Base-by-base conservation (phyloP, 192 early-diverging fungal genomes). In the Glomus cerebriforme region DNA sequence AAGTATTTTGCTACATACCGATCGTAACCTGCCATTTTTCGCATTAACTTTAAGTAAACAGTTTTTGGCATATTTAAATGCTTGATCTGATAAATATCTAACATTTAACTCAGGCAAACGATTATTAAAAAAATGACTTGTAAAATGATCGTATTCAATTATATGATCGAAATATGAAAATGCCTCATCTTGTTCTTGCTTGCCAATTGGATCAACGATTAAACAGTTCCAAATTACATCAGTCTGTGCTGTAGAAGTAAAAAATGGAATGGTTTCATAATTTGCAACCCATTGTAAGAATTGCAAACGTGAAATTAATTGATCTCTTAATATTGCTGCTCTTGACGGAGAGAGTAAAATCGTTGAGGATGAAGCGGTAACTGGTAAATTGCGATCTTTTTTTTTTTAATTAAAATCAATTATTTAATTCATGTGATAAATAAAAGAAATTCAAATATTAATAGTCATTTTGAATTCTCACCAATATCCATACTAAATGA, bases 221-320 rank as follows among this genome's bases (percentile, higher is more conserved):
- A 87, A 76, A 60, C 84, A 80, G n/a, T 68, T 70, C 86, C 86
- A 87, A 31, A 87, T 73, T 0, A 82, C 81, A 59, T 87, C 86
- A 26, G 83, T 84, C 24, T 85, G 70, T 27, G 26, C 77, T 1
- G 79, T 64, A 10, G 86, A 85, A 59, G 76, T 83, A 75, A 82
- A 86, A 60, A 79, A 82, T 9, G 43, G 29, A 4, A 68, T 63
- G n/a, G 82, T 62, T 27, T 80, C 81, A 13, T 72, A 45, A 47
- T 79, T 82, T 45, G 80, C 76, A 59, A 86, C 81, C 24, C 69
- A 54, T 75, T 78, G 81, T 54, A 86, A 47, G 32, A 86, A 86
- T 45, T 80, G 81, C 10, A 86, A 67, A 39, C 85, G 31, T 26
- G 59, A 54, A 54, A 67, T 29, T 27, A 80, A 34, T 54, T 76